A percentile compares a stretch with the other conserved stretches of the same genome.
These are phyloP conservation scores for Westerdykella ornata DNA, from an alignment of 2,329 filamentous ascomycete genomes.

Conservation along the genomic window DNA sequence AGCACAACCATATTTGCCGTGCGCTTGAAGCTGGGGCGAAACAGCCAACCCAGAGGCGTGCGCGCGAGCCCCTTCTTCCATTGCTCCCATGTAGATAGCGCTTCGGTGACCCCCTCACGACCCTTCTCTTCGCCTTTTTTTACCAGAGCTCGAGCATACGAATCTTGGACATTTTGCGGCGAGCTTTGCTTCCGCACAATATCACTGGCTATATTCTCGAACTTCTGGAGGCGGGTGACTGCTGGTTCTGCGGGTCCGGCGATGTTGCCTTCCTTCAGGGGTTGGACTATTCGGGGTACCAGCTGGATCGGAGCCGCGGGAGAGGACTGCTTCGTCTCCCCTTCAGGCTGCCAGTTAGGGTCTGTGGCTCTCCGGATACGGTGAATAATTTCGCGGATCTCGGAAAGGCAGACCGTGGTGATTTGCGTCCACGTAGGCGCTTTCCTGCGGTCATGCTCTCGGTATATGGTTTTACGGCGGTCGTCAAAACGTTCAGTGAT, in stretches of 20 bases:
- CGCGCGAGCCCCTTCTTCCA: conserved; percentile 22
- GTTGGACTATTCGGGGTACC: conserved; percentile 46
- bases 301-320: conserved; percentile 35
- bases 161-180: conserved; percentile 29
- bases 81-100: conserved; percentile 22
- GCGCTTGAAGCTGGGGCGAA: conserved; percentile 63
- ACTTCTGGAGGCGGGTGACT: conserved; percentile 28
- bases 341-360: conserved; percentile 17
- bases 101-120: conserved; percentile 20
- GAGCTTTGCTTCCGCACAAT: conserved; percentile 39
- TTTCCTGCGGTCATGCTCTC: conserved; percentile 76
- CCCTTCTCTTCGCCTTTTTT: conserved; percentile 21
- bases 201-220: conserved; percentile 35
- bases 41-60: conserved; percentile 56
- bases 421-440: conserved; percentile 79
- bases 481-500: conserved; percentile 69
- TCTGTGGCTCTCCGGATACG: conserved; percentile 54
- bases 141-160: conserved; percentile 32
- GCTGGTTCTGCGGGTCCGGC: conserved; percentile 38
- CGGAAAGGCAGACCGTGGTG: conserved; percentile 59
- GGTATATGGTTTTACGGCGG: conserved; percentile 75
- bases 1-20: conserved; percentile 62
- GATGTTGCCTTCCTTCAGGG: conserved; percentile 45
- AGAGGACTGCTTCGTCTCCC: conserved; percentile 11
- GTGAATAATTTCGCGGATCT: conserved; percentile 59